phyloP scores from a whole-genome alignment of 495 filamentous ascomycete species.

The Aspergillus steynii region DNA sequence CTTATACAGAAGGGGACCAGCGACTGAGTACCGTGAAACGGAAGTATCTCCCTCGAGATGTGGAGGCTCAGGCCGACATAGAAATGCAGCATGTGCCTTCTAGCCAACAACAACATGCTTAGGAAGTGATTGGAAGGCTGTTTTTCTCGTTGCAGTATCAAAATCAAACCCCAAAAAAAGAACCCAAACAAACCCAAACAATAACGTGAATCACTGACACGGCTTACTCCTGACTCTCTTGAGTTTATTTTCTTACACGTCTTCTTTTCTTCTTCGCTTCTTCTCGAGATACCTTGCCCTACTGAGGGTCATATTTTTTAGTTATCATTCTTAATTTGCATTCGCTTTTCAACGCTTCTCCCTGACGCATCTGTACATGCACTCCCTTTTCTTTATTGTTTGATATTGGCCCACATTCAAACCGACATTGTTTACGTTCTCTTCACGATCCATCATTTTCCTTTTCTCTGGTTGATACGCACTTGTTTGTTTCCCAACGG shows the following conservation, averaged over 20 bases:
- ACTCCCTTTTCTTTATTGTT: neutral
- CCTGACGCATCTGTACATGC: neutral
- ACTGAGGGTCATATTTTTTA: neutral
- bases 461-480: neutral
- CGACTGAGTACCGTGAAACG: slow-evolving; percentile 67
- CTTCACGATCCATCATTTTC: neutral
- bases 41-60: slow-evolving; percentile 51
- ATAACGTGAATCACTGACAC: neutral
- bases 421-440: slow-evolving; percentile 5
- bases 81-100: slow-evolving; percentile 59
- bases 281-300: neutral
- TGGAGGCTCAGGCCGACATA: slow-evolving; percentile 56
- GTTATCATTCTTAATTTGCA: neutral
- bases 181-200: neutral
- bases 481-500: neutral
- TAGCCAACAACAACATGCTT: slow-evolving; percentile 21
- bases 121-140: slow-evolving; percentile 6
- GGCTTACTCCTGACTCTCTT: slow-evolving; percentile 1
- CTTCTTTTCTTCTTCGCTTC: slow-evolving; percentile 5
- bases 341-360: neutral
- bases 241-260: slow-evolving; percentile 8
- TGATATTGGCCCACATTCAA: neutral
- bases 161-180: neutral
- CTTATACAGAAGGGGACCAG: slow-evolving; percentile 80
- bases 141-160: neutral